A percentile compares a stretch with the other conserved stretches of the same genome.
These are phyloP conservation scores for Gynostemma pentaphyllum DNA, from an alignment of 306 rosid species.

Conservation along the genomic window DNA sequence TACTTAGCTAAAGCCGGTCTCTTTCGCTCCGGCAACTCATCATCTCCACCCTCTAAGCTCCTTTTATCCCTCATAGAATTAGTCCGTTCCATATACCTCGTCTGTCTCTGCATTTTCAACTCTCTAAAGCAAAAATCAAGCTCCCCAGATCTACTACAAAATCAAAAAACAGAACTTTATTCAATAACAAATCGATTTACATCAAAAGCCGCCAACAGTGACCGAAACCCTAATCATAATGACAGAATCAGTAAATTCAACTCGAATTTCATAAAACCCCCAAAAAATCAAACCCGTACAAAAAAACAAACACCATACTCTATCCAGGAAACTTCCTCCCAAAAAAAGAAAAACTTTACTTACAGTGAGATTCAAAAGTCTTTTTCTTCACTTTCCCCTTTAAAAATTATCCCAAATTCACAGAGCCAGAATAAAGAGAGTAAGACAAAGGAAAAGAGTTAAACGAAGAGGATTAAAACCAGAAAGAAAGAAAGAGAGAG, in stretches of 20 bases:
- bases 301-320: neutral
- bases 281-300: neutral
- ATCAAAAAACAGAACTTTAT: constrained; percentile 10
- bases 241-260: neutral
- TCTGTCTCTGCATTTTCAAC: constrained; percentile 52
- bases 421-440: neutral
- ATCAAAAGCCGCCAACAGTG: constrained; percentile 8
- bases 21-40: constrained; percentile 86
- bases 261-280: neutral
- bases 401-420: neutral
- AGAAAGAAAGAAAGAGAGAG: neutral
- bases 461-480: neutral
- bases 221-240: constrained; percentile 1
- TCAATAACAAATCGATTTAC: neutral
- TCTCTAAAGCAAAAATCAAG: constrained; percentile 14
- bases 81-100: constrained; percentile 40
- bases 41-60: constrained; percentile 65
- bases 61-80: constrained; percentile 74
- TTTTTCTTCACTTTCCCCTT: neutral
- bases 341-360: neutral
- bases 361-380: neutral
- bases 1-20: constrained; percentile 98
- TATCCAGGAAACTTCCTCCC: constrained; percentile 8
- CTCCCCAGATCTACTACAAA: constrained; percentile 36
- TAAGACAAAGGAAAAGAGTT: neutral